phyloP scores from a whole-genome alignment of 257 asterid species.

The Haberlea rhodopensis region DNA sequence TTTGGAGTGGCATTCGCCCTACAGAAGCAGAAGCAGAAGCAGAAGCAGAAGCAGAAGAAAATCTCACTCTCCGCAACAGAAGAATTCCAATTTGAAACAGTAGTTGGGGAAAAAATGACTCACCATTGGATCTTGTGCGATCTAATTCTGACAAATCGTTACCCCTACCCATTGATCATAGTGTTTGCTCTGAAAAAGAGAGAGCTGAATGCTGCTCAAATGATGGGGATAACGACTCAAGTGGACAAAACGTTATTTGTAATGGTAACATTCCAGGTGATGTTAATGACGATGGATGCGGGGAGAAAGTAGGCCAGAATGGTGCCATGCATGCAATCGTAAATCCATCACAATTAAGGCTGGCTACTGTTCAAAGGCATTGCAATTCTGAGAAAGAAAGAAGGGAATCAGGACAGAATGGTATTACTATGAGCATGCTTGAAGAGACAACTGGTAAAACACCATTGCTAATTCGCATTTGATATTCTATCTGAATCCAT shows the following conservation, averaged over 20 bases:
- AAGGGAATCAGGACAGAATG: conserved; percentile 32
- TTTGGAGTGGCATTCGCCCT: conserved; percentile 46
- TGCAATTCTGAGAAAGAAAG: conserved; percentile 24
- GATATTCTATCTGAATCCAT: not conserved
- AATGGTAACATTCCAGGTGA: conserved; percentile 22
- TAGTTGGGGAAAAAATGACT: conserved; percentile 29
- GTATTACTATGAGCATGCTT: conserved; percentile 42
- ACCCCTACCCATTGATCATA: conserved; percentile 16
- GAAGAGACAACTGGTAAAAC: conserved; percentile 65
- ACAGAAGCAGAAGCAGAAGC: conserved; percentile 47
- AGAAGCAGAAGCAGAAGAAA: conserved; percentile 25
- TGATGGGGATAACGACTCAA: conserved; percentile 29
- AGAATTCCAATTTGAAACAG: conserved; percentile 24
- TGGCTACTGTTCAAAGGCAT: conserved; percentile 28
- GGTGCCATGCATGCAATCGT: conserved; percentile 34
- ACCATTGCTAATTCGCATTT: not conserved
- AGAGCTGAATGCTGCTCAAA: conserved; percentile 28
- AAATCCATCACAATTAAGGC: conserved; percentile 29
- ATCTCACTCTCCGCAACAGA: conserved; percentile 24
- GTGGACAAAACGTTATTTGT: conserved; percentile 21
- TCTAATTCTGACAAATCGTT: conserved; percentile 38
- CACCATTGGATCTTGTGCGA: conserved; percentile 34
- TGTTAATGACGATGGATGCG: conserved; percentile 32
- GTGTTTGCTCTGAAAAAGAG: conserved; percentile 24
- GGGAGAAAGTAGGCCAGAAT: conserved; percentile 32